phyloP scores from a whole-genome alignment of 257 asterid species.

The Nicotiana obtusifolia region DNA sequence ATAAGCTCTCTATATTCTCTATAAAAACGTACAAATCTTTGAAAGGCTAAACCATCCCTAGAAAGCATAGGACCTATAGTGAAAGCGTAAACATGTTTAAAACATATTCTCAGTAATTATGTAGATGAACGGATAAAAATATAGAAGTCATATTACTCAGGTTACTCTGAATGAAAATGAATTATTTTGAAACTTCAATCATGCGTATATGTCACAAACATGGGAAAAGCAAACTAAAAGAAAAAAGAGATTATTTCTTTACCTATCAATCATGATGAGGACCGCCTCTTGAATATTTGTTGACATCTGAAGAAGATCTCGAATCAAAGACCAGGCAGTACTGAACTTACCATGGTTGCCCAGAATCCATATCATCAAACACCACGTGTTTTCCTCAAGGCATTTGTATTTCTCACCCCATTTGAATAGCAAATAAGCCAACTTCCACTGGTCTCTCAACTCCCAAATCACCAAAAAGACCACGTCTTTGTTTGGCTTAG shows the following conservation, averaged over 20 bases:
- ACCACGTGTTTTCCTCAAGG: conserved; percentile 46
- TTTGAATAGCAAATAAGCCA: conserved; percentile 70
- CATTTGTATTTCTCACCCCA: conserved; percentile 85
- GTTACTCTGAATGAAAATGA: background rate
- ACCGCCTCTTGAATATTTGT: conserved; percentile 57
- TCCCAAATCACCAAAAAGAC: conserved; percentile 57
- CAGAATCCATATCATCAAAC: conserved; percentile 80
- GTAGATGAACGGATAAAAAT: background rate
- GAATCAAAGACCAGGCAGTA: conserved; percentile 83
- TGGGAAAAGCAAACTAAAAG: background rate
- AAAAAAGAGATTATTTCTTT: background rate
- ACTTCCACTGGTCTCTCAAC: conserved; percentile 72
- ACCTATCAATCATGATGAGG: conserved; percentile 88
- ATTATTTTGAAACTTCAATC: background rate
- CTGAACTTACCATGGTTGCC: conserved; percentile 78
- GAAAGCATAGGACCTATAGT: too few relatives aligned
- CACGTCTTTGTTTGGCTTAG: conserved; percentile 44
- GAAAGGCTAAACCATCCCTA: too few relatives aligned
- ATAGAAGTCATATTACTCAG: background rate
- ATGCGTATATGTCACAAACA: background rate
- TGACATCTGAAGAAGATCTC: conserved; percentile 43
- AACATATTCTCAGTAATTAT: background rate
- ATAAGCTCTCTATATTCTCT: too few relatives aligned
- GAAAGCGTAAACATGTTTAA: too few relatives aligned
- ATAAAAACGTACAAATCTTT: too few relatives aligned